Evolutionary conservation across 192 early-diverging fungal species (phyloP).

Genomic region (Backusella luteola): DNA sequence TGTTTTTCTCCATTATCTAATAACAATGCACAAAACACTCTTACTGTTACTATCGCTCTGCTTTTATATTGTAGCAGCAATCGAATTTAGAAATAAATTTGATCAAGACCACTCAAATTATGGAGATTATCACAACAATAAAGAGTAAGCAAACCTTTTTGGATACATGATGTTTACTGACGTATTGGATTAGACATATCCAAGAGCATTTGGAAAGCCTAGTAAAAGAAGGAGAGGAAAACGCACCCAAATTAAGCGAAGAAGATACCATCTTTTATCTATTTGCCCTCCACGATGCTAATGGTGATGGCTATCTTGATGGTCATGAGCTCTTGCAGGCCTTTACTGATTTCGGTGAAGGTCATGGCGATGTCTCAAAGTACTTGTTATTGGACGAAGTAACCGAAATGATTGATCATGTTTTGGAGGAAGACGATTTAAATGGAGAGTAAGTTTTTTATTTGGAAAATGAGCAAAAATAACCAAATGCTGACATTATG

Average conservation of each 20-base stretch:
- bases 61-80: not conserved
- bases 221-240: conserved; percentile 8
- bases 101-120: conserved; percentile 33
- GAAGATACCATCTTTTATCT: conserved; percentile 67
- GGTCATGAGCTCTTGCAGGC: conserved; percentile 73
- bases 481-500: not conserved
- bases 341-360: conserved; percentile 44
- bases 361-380: conserved; percentile 24
- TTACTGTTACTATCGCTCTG: not conserved
- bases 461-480: not conserved
- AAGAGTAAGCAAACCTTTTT: conserved; percentile 20
- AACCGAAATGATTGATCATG: conserved; percentile 69
- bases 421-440: conserved; percentile 71
- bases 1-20: not conserved
- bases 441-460: conserved; percentile 62
- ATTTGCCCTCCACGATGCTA: conserved; percentile 73
- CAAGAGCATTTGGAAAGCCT: conserved; percentile 50
- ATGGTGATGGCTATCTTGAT: conserved; percentile 71
- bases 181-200: conserved; percentile 39
- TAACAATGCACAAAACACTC: not conserved
- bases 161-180: not conserved
- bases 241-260: conserved; percentile 41
- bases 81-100: conserved; percentile 15
- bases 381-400: conserved; percentile 48
- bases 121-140: conserved; percentile 26